These are phyloP conservation scores for Candida tetrigidarum DNA, from an alignment of 1,139 yeast genomes.

Conservation along the genomic window DNA sequence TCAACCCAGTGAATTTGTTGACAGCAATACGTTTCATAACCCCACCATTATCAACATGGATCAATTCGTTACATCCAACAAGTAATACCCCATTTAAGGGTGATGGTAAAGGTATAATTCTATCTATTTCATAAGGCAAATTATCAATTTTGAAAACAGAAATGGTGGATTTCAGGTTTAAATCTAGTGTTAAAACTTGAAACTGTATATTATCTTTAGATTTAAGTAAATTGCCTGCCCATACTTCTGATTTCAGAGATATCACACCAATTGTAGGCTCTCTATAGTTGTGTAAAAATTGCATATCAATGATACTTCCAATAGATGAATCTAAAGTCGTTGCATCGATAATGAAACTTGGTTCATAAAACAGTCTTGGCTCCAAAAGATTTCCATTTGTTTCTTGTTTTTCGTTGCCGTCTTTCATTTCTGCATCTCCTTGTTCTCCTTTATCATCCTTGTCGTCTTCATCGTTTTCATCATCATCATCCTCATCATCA, in stretches of 20 bases:
- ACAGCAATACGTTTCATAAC: conserved; percentile 68
- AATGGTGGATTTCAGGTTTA: conserved; percentile 64
- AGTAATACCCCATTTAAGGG: conserved; percentile 77
- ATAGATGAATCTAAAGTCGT: conserved; percentile 60
- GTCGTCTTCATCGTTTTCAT: conserved; percentile 17
- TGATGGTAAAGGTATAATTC: conserved; percentile 61
- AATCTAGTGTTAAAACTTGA: conserved; percentile 67
- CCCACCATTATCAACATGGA: conserved; percentile 87
- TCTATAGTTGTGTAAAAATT: conserved; percentile 70
- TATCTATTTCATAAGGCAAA: conserved; percentile 77
- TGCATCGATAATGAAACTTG: conserved; percentile 63
- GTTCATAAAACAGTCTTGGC: conserved; percentile 23
- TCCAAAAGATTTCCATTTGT: conserved; percentile 10
- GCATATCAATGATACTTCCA: conserved; percentile 64
- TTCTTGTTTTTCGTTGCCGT: conserved; percentile 10
- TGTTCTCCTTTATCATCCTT: conserved; percentile 11
- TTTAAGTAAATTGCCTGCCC: conserved; percentile 75
- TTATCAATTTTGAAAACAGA: conserved; percentile 65
- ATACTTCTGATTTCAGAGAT: conserved; percentile 64
- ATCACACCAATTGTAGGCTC: conserved; percentile 83
- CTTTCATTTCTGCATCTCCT: conserved; percentile 6
- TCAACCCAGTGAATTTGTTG: conserved; percentile 56
- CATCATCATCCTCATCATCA: conserved; percentile 41
- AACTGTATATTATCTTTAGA: conserved; percentile 66
- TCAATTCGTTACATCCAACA: conserved; percentile 75